These are phyloP conservation scores for Porphyrellus cyaneotinctus DNA, from an alignment of 768 basidiomycete genomes.

Conservation along the genomic window DNA sequence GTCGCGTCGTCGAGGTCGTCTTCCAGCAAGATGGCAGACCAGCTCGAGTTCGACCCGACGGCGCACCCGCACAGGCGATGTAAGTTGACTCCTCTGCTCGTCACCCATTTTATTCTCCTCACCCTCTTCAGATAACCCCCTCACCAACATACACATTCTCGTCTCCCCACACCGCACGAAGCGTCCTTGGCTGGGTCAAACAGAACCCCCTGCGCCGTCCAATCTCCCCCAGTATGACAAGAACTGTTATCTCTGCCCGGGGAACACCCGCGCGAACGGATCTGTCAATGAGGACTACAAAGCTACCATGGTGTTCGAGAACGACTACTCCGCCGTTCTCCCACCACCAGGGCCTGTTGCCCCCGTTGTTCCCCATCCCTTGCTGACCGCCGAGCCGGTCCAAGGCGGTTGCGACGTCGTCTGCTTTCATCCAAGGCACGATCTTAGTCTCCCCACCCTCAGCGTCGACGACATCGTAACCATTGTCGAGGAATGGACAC, in stretches of 20 bases:
- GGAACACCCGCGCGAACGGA: constrained; percentile 74
- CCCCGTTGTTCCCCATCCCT: constrained; percentile 52
- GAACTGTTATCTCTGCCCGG: constrained; percentile 83
- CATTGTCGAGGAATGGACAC: constrained; percentile 72
- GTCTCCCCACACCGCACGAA: constrained; percentile 89
- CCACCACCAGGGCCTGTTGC: constrained; percentile 54
- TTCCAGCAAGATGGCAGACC: constrained; percentile 17
- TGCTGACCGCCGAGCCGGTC: constrained; percentile 62
- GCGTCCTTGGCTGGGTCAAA: constrained; percentile 89
- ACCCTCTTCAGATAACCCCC: constrained; percentile 63
- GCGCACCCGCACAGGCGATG: constrained; percentile 69
- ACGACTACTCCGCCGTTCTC: constrained; percentile 80
- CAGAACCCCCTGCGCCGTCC: constrained; percentile 55
- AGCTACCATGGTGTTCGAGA: constrained; percentile 68
- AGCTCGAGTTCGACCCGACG: constrained; percentile 63
- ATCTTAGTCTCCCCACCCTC: constrained; percentile 76
- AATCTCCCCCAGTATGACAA: constrained; percentile 63
- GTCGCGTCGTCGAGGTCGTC: background rate
- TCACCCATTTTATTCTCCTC: background rate
- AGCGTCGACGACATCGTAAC: constrained; percentile 49
- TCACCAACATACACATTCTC: constrained; percentile 71
- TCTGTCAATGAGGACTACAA: constrained; percentile 61
- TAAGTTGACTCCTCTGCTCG: constrained; percentile 31
- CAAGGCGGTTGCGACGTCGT: constrained; percentile 86
- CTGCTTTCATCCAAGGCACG: constrained; percentile 82